Evolutionary conservation across 1,284 basidiomycete species (phyloP).

Genomic region (Hypsizygus ulmarius): DNA sequence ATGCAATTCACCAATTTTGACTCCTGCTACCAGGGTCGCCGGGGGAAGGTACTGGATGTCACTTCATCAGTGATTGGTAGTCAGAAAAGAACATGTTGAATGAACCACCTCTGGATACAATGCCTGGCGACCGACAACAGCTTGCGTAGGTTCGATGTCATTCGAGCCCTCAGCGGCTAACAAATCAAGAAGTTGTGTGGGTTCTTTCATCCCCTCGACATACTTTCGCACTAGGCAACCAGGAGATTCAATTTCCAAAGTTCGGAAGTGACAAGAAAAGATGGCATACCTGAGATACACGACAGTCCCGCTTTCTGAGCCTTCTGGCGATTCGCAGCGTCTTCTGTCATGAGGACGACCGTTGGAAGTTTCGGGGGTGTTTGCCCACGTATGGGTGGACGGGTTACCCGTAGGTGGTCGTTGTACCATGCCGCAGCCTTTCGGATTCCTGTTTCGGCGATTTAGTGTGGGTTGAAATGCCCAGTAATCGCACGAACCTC

Average conservation of each 20-base stretch:
- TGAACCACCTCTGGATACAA: constrained; percentile 73
- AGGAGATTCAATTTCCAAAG: not conserved
- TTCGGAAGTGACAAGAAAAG: not conserved
- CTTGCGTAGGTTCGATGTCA: constrained; percentile 58
- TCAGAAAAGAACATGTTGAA: not conserved
- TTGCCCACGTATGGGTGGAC: constrained; percentile 51
- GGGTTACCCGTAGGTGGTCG: constrained; percentile 60
- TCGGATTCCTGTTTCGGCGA: constrained; percentile 66
- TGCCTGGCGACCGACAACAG: constrained; percentile 51
- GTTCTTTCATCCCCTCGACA: constrained; percentile 68
- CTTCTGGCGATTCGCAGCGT: constrained; percentile 80
- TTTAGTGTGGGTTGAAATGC: not conserved
- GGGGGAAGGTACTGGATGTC: constrained; percentile 75
- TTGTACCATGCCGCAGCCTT: constrained; percentile 86
- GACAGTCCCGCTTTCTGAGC: constrained; percentile 71
- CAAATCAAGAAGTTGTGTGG: constrained; percentile 73
- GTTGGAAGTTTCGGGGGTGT: constrained; percentile 46
- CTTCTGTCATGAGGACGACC: constrained; percentile 86
- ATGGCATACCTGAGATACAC: constrained; percentile 56
- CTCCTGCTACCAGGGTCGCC: constrained; percentile 74
- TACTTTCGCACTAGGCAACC: constrained; percentile 64
- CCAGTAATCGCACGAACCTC: constrained; percentile 50
- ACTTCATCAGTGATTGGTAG: constrained; percentile 3
- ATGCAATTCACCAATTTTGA: constrained; percentile 82
- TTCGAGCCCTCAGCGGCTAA: constrained; percentile 67